Base-by-base conservation (phyloP, 768 basidiomycete genomes). In the Russula sp. region DNA sequence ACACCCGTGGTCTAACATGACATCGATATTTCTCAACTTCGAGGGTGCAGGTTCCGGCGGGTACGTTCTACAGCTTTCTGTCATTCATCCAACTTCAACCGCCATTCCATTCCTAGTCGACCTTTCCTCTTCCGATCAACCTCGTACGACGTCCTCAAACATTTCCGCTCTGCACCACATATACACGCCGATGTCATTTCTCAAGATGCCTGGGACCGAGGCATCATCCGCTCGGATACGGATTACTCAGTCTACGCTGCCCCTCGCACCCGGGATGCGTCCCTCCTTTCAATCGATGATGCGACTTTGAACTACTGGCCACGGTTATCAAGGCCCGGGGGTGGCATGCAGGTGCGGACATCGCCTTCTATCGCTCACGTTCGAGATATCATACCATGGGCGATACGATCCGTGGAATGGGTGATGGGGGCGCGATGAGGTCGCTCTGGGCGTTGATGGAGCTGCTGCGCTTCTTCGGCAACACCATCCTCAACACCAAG, bases 391-490 rank as follows among this genome's bases (percentile, higher is more conserved):
- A 94, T 72, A 92, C 90, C 0, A 81, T 81, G 70, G 83, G 83
- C 48, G 91, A 92, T 70, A 80, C 84, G 1, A 79, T 92, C 51
- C 77, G 86, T 7, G 82, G 81, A 57, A 84, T 79, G 69, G 73
- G 73, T 1, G 51, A 80, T 36, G 72, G 77, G 2, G 86, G 85
- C 0, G 78, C 79, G 14, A 78, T 80, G 67, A 79, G 76, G 40
- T 76, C 86, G 9, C 75, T 94, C 10, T 93, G 90, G 90, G 80
- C 84, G 3, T 89, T 92, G 86, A 82, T 93, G 82, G 88, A 92
- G 66, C 78, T 80, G 1, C 76, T 84, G 0, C 74, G 78, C 56
- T 83, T 79, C 3, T 83, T 84, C 0, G 88, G 85, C 9, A 53
- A 79, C 9, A 78, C 78, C 2, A 73, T 93, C 34, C 75, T 87